Evolutionary conservation across 2,329 filamentous ascomycete genomes (phyloP), one percentile per base, ranked within the genome.

Genomic region (Stagonosporopsis chrysanthemi): DNA sequence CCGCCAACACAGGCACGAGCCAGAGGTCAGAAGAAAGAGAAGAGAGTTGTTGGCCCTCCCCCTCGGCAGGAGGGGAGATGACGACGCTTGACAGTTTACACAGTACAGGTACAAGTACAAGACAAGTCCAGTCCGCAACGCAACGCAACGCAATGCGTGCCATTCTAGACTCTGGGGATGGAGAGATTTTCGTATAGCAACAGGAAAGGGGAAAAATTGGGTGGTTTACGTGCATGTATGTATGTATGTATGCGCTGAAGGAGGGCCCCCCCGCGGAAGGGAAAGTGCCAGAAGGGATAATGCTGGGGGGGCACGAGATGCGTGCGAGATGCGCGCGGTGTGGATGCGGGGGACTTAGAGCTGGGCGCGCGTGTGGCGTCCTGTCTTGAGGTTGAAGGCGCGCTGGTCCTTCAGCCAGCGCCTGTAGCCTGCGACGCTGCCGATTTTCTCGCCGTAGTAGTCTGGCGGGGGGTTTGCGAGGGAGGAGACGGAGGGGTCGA

Each of bases 401-500:
- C 94, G 85, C 82, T 98, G 95, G 74, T 99, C 95, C 83, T 97
- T 98, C 71, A 99, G 80, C 95, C 95, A 99, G 76, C 92, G 89
- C 70, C 95, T 84, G 77, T 98, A 99, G 43, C 91, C 93, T 51
- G 88, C 84, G 22, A 98, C 92, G 70, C 92, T 97, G 48, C 90
- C 91, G 69, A 99, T 97, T 84, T 97, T 98, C 81, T 99, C 95
- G 69, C 95, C 95, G 72, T 99, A 99, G 79, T 97, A 99, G 76
- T 99, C 95, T 40, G 94, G 93, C 1, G 97, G 91, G 17, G 95
- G 95, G 80, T 98, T 98, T 49, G 91, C 86, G 67, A 95, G 88
- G 38, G 91, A 96, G 61, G 92, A 96, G 51, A 90, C 89, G 15
- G 88, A 90, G 3, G 95, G 94, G 75, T 99, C 94, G 60, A 96